A percentile compares a stretch with the other conserved stretches of the same genome.
These are phyloP conservation scores for Mucor saturninus DNA, from an alignment of 371 early-diverging fungal species.

Conservation along the genomic window DNA sequence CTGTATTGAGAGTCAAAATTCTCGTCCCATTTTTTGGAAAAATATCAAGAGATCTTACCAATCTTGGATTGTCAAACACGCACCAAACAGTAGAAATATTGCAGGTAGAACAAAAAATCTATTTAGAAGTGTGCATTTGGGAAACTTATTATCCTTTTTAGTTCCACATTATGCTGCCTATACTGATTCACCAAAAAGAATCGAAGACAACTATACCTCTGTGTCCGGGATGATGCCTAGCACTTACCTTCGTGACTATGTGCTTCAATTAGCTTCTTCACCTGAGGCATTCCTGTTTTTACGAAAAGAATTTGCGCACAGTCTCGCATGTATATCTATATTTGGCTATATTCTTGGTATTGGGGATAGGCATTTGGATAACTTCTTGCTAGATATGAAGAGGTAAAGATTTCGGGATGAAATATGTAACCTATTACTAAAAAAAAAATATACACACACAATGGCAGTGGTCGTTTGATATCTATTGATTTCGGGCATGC, in stretches of 20 bases:
- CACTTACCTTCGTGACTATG: conserved; percentile 52
- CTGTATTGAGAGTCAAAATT: conserved; percentile 48
- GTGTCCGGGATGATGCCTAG: conserved; percentile 33
- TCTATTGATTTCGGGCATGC: conserved; percentile 81
- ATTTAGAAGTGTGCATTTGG: not conserved
- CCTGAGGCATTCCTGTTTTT: conserved; percentile 70
- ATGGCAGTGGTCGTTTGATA: conserved; percentile 58
- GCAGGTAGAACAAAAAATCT: conserved; percentile 1
- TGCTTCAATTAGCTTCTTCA: conserved; percentile 59
- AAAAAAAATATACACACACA: too few species aligned
- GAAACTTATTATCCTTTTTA: not conserved
- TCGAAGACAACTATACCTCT: conserved; percentile 47
- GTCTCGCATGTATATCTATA: conserved; percentile 64
- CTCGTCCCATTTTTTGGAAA: conserved; percentile 28
- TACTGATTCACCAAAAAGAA: conserved; percentile 48
- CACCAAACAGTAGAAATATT: not conserved
- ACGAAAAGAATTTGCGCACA: conserved; percentile 62
- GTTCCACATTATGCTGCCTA: conserved; percentile 41
- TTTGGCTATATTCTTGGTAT: conserved; percentile 74
- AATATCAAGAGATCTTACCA: conserved; percentile 39
- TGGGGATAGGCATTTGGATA: conserved; percentile 77
- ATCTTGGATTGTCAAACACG: conserved; percentile 18
- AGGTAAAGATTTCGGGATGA: conserved; percentile 33
- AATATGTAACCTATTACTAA: too few species aligned
- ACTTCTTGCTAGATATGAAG: conserved; percentile 64